These are phyloP conservation scores for Venturia pyrina DNA, from an alignment of 2,329 filamentous ascomycete genomes.

Conservation along the genomic window DNA sequence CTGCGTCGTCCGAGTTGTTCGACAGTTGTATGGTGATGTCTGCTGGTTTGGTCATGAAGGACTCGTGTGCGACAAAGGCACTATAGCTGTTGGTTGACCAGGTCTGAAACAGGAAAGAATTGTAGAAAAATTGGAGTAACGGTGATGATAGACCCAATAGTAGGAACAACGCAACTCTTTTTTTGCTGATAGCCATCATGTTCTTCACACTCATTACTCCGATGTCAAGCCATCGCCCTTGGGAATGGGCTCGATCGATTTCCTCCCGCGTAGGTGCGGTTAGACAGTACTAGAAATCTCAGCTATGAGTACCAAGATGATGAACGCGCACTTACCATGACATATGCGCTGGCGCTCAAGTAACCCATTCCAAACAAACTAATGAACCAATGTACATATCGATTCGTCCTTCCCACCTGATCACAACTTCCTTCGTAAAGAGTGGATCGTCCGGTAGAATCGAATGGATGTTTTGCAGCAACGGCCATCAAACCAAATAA, in stretches of 20 bases:
- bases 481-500: constrained; percentile 4
- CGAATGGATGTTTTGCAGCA: constrained; percentile 3
- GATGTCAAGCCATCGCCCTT: constrained; percentile 34
- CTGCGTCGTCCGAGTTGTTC: background rate
- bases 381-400: constrained; percentile 10
- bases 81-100: constrained; percentile 10
- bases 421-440: constrained; percentile 11
- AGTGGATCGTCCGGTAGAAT: constrained; percentile 3
- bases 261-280: constrained; percentile 40
- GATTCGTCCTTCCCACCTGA: constrained; percentile 2
- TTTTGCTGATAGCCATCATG: constrained; percentile 18
- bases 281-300: constrained; percentile 27
- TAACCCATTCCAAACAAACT: constrained; percentile 8
- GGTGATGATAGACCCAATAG: constrained; percentile 23
- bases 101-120: constrained; percentile 8
- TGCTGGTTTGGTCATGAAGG: constrained; percentile 3
- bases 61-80: constrained; percentile 11
- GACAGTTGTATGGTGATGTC: constrained; percentile 8
- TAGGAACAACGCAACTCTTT: constrained; percentile 18
- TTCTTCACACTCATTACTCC: constrained; percentile 35
- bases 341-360: constrained; percentile 12
- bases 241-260: constrained; percentile 37
- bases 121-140: constrained; percentile 27
- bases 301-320: background rate
- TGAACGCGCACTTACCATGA: constrained; percentile 7